A percentile compares a stretch with the other conserved stretches of the same genome.
These are phyloP conservation scores for Coemansia sp. DNA, from an alignment of 192 early-diverging fungal genomes.

Conservation along the genomic window DNA sequence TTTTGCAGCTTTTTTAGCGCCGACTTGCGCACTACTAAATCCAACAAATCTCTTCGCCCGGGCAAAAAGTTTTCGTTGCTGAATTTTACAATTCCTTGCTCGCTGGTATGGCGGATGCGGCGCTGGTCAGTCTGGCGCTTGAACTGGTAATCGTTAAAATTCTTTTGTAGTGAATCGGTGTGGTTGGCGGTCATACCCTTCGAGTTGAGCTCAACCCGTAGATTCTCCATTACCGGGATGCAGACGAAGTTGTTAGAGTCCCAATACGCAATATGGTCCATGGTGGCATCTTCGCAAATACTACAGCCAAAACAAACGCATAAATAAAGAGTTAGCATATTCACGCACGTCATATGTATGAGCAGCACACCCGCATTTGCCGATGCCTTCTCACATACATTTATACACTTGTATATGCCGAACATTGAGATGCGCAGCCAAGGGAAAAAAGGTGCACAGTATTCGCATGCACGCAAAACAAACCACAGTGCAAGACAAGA, in stretches of 20 bases:
- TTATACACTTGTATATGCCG: not conserved
- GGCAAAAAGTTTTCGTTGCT: constrained; percentile 45
- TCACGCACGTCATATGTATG: not conserved
- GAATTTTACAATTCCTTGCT: constrained; percentile 45
- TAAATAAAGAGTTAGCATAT: not conserved
- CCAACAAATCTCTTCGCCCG: constrained; percentile 33
- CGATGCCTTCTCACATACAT: not conserved
- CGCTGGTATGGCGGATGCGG: constrained; percentile 47
- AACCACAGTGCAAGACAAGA: not conserved
- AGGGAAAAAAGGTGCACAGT: not conserved
- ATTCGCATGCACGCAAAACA: not conserved
- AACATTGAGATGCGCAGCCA: not conserved
- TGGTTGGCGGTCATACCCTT: constrained; percentile 53
- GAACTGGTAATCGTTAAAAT: constrained; percentile 55
- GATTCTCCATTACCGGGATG: constrained; percentile 43
- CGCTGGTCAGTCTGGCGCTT: constrained; percentile 50
- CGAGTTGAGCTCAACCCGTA: constrained; percentile 40
- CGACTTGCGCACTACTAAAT: constrained; percentile 45
- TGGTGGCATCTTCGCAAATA: constrained; percentile 21
- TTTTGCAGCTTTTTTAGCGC: constrained; percentile 41
- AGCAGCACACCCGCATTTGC: not conserved
- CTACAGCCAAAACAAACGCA: constrained; percentile 12
- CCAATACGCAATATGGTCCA: constrained; percentile 37
- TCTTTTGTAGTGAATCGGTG: constrained; percentile 52
- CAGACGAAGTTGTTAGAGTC: constrained; percentile 38